Evolutionary conservation across 2,329 filamentous ascomycete genomes (phyloP), one percentile per base, ranked within the genome.

Genomic region (Epichloe brachyelytri): DNA sequence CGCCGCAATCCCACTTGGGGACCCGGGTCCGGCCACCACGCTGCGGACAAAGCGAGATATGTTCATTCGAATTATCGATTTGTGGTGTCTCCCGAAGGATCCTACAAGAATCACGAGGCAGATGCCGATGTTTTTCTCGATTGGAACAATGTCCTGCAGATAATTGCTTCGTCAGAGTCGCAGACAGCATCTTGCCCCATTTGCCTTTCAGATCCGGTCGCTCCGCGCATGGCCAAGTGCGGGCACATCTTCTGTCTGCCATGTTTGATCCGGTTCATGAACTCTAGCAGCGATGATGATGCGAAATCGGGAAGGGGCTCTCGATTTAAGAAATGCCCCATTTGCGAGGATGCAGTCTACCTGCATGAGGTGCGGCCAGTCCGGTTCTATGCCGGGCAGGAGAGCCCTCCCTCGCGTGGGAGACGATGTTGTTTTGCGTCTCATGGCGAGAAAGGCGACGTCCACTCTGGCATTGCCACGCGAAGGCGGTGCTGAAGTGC

Each of bases 1-100:
- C 80, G 86, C 52, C 77, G 86, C 50, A 85, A 87, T 65, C 82
- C 84, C 43, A 85, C 84, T 2, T 95, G 86, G 85, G 88, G 88
- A 0, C 74, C 87, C 40, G 88, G 90, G 4, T 95, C 89, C 37
- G 89, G 90, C 26, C 87, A 95, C 66, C 89, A 96, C 67, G 82
- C 88, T 14, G 80, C 83, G 43, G 93, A 98, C 68, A 97, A 97
- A 71, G 86, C 90, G 52, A 83, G 86, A 75, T 91, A 77, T 52
- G 78, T 98, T 15, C 90, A 98, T 66, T 89, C 93, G 57, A 98
- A 98, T 67, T 98, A 98, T 65, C 85, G 93, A 51, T 98, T 98
- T 65, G 85, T 98, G 53, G 90, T 98, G 48, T 83, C 88, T 54
- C 91, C 93, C 3, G 77, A 80, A 51, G 84, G 82, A 52, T 80